These are phyloP conservation scores for Hansenula sp. DNA, from an alignment of 1,139 yeast species.

Conservation along the genomic window DNA sequence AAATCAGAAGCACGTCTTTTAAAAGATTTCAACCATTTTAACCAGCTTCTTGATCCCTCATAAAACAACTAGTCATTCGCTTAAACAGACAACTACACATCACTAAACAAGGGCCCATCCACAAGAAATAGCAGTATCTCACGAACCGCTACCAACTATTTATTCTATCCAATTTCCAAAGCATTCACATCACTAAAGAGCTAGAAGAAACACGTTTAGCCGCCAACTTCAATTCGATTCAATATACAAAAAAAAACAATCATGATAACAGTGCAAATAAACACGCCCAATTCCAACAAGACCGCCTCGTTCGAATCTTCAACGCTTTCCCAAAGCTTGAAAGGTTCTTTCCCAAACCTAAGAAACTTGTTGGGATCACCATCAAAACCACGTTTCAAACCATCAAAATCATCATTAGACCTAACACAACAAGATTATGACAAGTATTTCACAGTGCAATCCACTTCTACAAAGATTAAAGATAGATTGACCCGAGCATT, in stretches of 20 bases:
- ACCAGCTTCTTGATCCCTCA: no score
- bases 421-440: slow-evolving; percentile 19
- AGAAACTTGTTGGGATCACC: background rate
- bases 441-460: slow-evolving; percentile 15
- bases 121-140: no score
- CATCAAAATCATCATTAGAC: slow-evolving; percentile 21
- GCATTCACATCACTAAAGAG: no score
- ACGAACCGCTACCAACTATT: no score
- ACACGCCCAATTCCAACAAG: slow-evolving; percentile 14
- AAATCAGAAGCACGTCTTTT: no score
- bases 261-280: slow-evolving; percentile 23
- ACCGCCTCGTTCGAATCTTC: slow-evolving; percentile 12
- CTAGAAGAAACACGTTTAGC: background rate
- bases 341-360: slow-evolving; percentile 1
- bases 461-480: background rate
- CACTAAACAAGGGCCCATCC: no score
- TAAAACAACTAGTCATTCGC: no score
- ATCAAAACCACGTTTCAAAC: slow-evolving; percentile 16
- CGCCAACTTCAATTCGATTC: background rate
- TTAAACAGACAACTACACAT: no score
- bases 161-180: no score
- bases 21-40: no score
- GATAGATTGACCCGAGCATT: slow-evolving; percentile 7
- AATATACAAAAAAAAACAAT: background rate
- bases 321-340: slow-evolving; percentile 9